These are phyloP conservation scores for Russula virescens DNA, from an alignment of 768 basidiomycete genomes.

Conservation along the genomic window DNA sequence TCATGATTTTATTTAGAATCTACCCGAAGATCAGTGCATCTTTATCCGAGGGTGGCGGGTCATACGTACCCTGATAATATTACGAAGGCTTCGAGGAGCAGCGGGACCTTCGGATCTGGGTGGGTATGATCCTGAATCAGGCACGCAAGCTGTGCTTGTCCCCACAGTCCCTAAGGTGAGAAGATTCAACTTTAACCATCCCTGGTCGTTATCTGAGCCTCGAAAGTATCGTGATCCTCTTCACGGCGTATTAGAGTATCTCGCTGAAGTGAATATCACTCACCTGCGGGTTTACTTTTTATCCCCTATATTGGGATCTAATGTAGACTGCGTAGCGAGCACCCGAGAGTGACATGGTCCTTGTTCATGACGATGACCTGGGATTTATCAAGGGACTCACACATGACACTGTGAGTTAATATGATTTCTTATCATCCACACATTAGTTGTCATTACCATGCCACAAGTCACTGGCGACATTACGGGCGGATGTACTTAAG, in stretches of 20 bases:
- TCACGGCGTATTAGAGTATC: not conserved
- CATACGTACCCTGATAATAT: not conserved
- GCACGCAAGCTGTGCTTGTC: too few relatives aligned
- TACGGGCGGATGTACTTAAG: not conserved
- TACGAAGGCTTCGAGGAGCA: too few relatives aligned
- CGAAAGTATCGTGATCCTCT: constrained; percentile 4
- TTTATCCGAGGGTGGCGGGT: not conserved
- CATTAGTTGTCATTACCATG: not conserved
- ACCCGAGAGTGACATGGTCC: not conserved
- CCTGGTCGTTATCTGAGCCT: not conserved
- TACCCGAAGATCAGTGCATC: not conserved
- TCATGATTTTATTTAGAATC: not conserved
- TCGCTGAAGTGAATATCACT: not conserved
- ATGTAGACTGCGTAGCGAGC: not conserved
- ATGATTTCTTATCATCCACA: not conserved
- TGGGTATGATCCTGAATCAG: too few relatives aligned
- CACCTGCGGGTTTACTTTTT: not conserved
- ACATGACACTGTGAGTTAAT: not conserved
- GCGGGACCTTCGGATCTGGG: too few relatives aligned
- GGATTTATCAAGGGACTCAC: too few relatives aligned
- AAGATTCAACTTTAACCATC: too few relatives aligned
- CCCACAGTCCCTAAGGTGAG: too few relatives aligned
- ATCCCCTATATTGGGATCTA: not conserved
- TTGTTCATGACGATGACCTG: constrained; percentile 1
- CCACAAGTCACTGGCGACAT: not conserved